Evolutionary conservation across 2,329 filamentous ascomycete genomes (phyloP), one percentile per base, ranked within the genome.

Genomic region (Beauveria sp.): DNA sequence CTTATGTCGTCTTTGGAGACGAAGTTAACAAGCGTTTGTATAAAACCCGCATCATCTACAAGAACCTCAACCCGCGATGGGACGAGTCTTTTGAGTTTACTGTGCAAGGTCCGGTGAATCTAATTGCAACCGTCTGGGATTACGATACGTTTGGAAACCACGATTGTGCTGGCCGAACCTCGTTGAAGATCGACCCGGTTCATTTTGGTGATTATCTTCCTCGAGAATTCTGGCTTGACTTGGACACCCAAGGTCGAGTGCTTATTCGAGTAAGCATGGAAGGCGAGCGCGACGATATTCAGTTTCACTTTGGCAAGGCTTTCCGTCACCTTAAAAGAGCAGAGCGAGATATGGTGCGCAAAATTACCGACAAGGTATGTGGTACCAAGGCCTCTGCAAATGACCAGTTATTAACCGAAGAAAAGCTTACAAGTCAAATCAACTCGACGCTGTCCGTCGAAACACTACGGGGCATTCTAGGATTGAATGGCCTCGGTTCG

Each of bases 71-170:
- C 71, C 95, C 95, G 30, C 87, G 93, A 22, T 99, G 95, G 93
- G 95, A 99, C 68, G 95, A 98, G 77, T 91, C 92, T 1, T 89
- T 98, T 54, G 95, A 99, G 71, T 96, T 99, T 65, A 95, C 92
- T 22, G 96, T 96, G 1, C 88, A 90, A 65, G 91, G 93, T 0
- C 86, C 95, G 12, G 82, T 99, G 62, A 97, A 98, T 68, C 86
- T 99, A 66, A 96, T 98, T 70, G 93, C 93, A 38, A 99, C 95
- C 0, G 89, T 98, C 47, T 99, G 95, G 95, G 95, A 99, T 75
- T 96, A 95, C 81, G 95, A 99, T 76, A 92, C 91, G 16, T 88
- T 99, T 68, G 95, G 95, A 59, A 95, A 98, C 70, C 95, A 99
- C 71, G 95, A 99, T 71, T 98, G 96, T 72, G 91, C 98, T 42